Conservation (phyloP, 805 yeast species). For the Millerozyma miso region DNA sequence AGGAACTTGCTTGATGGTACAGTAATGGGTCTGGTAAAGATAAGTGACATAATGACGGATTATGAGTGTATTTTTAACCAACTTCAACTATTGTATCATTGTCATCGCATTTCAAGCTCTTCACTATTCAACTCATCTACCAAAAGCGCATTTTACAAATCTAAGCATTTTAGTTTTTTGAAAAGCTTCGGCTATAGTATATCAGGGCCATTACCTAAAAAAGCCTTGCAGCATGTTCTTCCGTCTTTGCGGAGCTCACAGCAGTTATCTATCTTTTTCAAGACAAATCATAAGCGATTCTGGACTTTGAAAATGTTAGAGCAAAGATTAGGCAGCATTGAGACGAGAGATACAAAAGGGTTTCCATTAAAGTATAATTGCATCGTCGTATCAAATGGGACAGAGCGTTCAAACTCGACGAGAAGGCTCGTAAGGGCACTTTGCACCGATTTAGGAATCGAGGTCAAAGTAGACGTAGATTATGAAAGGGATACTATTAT, state of each 20-base stretch:
- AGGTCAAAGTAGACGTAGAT: slow-evolving; percentile 37
- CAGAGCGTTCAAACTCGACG: slow-evolving; percentile 14
- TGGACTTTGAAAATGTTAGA: slow-evolving; percentile 23
- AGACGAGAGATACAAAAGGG: not conserved
- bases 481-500: slow-evolving; percentile 17
- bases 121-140: not conserved
- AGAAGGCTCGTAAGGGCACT: slow-evolving; percentile 36
- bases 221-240: slow-evolving; percentile 12
- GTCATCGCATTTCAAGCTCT: slow-evolving; percentile 11
- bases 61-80: slow-evolving; percentile 31
- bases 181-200: slow-evolving; percentile 31
- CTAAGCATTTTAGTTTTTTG: slow-evolving; percentile 19
- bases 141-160: not conserved
- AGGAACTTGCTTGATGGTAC: slow-evolving; percentile 25
- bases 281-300: slow-evolving; percentile 13
- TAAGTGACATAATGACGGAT: slow-evolving; percentile 18
- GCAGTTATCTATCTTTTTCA: slow-evolving; percentile 12
- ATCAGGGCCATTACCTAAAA: slow-evolving; percentile 24
- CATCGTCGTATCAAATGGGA: slow-evolving; percentile 31
- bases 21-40: slow-evolving; percentile 23
- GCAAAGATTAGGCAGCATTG: slow-evolving; percentile 4
- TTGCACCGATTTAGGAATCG: slow-evolving; percentile 45
- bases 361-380: slow-evolving; percentile 27
- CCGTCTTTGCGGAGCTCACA: slow-evolving; percentile 13
- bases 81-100: slow-evolving; percentile 32